phyloP scores from a whole-genome alignment of 140 eudicot genomes.

The Bidens hawaiensis region DNA sequence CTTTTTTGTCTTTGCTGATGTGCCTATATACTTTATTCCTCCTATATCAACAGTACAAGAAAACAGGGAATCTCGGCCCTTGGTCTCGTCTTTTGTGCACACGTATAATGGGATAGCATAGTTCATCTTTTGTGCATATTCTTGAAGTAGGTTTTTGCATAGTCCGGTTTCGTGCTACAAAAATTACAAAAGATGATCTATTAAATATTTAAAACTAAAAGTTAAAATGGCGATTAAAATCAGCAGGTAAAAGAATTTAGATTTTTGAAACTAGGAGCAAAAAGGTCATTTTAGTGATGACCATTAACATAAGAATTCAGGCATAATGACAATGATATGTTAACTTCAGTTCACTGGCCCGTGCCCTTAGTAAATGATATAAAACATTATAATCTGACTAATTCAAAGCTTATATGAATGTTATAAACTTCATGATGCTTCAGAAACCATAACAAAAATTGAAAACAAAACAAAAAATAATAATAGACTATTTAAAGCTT shows the following conservation, averaged over 20 bases:
- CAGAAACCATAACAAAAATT: background rate
- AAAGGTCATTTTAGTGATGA: background rate
- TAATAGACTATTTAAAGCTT: too few relatives aligned
- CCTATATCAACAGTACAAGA: constrained; percentile 79
- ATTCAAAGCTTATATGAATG: background rate
- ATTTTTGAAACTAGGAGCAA: background rate
- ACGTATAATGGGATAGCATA: constrained; percentile 71
- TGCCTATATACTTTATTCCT: constrained; percentile 76
- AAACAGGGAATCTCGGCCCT: constrained; percentile 37
- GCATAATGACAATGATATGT: background rate
- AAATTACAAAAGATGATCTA: constrained; percentile 6
- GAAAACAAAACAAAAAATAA: background rate
- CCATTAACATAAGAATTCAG: background rate
- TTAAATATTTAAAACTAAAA: background rate
- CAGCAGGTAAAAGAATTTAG: background rate
- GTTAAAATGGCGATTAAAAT: background rate
- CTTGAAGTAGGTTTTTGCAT: constrained; percentile 91
- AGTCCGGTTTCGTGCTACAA: constrained; percentile 84
- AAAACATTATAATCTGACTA: background rate
- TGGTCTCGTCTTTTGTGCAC: constrained; percentile 47
- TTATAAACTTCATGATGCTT: background rate
- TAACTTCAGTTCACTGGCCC: background rate
- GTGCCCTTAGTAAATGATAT: too few relatives aligned
- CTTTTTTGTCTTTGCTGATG: constrained; percentile 70
- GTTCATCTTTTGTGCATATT: constrained; percentile 95